Conservation (phyloP, 345 rosid species). For the Barbarea vulgaris region DNA sequence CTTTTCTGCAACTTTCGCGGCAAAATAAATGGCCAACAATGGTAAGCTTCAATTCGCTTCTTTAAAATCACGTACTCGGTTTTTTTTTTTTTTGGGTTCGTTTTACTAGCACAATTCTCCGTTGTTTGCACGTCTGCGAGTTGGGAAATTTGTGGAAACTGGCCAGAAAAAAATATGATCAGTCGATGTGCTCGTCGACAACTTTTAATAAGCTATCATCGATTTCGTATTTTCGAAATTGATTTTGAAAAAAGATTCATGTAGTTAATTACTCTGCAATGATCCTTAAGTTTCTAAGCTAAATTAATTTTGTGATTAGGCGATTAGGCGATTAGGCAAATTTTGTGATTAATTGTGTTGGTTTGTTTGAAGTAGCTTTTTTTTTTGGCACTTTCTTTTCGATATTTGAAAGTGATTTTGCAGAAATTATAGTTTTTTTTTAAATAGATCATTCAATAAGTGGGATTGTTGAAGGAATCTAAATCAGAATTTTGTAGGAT, state of each 20-base stretch:
- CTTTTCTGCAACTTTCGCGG: neutral
- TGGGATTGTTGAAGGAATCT: constrained; percentile 8
- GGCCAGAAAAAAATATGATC: neutral
- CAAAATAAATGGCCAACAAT: constrained; percentile 12
- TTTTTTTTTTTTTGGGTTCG: neutral
- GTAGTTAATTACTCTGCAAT: neutral
- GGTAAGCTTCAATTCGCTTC: constrained; percentile 21
- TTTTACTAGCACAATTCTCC: neutral
- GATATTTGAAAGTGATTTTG: neutral
- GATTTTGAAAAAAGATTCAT: too few species aligned
- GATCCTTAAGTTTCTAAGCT: neutral
- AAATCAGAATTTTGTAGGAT: constrained; percentile 12
- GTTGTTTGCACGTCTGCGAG: neutral
- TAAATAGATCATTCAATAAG: neutral
- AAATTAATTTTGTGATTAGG: too few species aligned
- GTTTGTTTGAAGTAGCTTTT: neutral
- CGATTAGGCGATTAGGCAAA: too few species aligned
- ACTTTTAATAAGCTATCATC: neutral
- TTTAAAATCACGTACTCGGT: neutral
- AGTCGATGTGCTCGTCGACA: neutral
- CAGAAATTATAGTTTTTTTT: neutral
- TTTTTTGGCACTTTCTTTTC: neutral
- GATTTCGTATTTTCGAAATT: neutral
- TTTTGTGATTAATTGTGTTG: too few species aligned
- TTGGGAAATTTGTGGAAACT: neutral